Evolutionary conservation across 345 rosid species (phyloP), one percentile per base, ranked within the genome.

Genomic region (Raphanus raphanistrum): DNA sequence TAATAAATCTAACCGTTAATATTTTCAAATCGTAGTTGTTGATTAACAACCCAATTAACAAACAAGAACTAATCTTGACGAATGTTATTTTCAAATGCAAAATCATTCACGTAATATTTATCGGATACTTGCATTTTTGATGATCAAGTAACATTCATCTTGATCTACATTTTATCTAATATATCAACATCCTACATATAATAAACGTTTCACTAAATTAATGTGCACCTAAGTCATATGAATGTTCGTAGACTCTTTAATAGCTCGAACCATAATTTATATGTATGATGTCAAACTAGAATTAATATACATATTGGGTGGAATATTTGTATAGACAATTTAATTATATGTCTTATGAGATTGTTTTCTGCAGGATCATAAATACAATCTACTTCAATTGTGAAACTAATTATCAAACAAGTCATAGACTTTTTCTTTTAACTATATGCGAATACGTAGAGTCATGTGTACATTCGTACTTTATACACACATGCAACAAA

Each of bases 21-120:
- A 43, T 11, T 29, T 45, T 25, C 2, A 5, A 43, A 43, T 5
- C 25, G 27, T 62, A 8, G 26, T 76, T 76, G 73, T 63, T 71
- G 21, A 64, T 77, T 71, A 77, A 71, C 76, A 63, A 70, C 80
- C 66, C 75, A 71, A 71, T 54, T 71, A 71, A 71, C 66, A 70
- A 70, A 70, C 35, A 76, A 62, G 59, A 77, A 77, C 81, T 57
- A 38, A 71, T 43, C 10, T 71, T 77, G 76, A 77, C 81, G 36
- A 77, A 57, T 70, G 45, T 52, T 35, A 7, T 17, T 5, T 9
- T 68, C 1, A 58, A 15, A 33, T 10, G 62, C 6, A 16, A 43
- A 11, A 31, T 0, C n/a, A 61, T 25, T 25, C 61, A 59, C 50
- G 6, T 38, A 75, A 60, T 60, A 15, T 50, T 0, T 1, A 32